Evolutionary conservation across 2,329 filamentous ascomycete species (phyloP).

Genomic region (Leptographium lundbergii): DNA sequence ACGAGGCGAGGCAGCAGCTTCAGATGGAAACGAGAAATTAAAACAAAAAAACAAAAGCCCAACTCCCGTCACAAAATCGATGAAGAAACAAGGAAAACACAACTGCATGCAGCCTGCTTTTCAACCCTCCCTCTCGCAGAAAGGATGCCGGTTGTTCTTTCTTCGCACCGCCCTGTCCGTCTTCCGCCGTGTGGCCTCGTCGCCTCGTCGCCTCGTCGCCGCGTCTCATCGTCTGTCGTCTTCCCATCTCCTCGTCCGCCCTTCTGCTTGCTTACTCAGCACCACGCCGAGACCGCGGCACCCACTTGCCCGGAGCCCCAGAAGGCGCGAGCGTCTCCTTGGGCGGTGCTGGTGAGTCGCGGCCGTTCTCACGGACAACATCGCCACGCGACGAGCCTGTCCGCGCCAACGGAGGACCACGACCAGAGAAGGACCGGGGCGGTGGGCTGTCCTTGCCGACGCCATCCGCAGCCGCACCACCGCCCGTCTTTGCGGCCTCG

Average conservation of each 20-base stretch:
- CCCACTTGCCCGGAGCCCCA: conserved; percentile 45
- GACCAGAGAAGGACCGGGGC: conserved; percentile 22
- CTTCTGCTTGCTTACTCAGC: conserved; percentile 7
- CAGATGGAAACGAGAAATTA: background rate
- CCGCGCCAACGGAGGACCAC: conserved; percentile 29
- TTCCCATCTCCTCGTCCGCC: background rate
- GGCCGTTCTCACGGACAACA: conserved; percentile 22
- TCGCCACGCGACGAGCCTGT: conserved; percentile 23
- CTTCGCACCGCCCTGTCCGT: background rate
- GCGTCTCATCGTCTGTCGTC: no score
- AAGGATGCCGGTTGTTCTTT: no score
- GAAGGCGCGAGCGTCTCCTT: conserved; percentile 39
- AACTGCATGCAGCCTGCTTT: background rate
- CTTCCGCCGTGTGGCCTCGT: background rate
- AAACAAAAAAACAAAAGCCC: background rate
- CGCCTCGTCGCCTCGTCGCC: background rate
- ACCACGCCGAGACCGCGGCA: conserved; percentile 30
- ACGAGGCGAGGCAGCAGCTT: background rate
- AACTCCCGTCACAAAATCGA: background rate
- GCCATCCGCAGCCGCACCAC: conserved; percentile 1
- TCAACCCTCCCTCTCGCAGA: background rate
- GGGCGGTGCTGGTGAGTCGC: conserved; percentile 27
- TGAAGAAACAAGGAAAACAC: background rate
- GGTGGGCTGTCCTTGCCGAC: conserved; percentile 15
- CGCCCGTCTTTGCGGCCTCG: conserved; percentile 33